Evolutionary conservation across 768 basidiomycete species (phyloP).

Genomic region (Tricholoma matsutake): DNA sequence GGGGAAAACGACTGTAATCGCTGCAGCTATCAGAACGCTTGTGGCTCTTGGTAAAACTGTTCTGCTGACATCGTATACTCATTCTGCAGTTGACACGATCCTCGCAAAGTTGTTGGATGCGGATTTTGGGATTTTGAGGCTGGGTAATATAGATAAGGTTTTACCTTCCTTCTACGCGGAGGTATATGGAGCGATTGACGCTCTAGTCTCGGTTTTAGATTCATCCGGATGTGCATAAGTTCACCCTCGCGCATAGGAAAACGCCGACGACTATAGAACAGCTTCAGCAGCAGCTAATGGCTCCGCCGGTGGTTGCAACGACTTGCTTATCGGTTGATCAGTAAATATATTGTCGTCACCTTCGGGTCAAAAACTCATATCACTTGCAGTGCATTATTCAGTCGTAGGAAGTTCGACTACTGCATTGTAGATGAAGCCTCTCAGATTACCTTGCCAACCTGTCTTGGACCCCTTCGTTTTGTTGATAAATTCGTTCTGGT

Average conservation of each 20-base stretch:
- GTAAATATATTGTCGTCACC: slow-evolving; percentile 44
- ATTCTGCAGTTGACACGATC: slow-evolving; percentile 98
- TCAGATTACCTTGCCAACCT: slow-evolving; percentile 94
- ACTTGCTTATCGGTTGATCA: slow-evolving; percentile 94
- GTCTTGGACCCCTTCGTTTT: slow-evolving; percentile 87
- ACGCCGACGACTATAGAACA: slow-evolving; percentile 72
- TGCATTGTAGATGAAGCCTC: slow-evolving; percentile 99
- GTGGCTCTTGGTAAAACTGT: slow-evolving; percentile 84
- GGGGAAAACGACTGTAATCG: slow-evolving; percentile 95
- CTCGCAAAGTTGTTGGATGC: slow-evolving; percentile 69
- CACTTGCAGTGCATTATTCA: slow-evolving; percentile 69
- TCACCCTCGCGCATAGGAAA: slow-evolving; percentile 58
- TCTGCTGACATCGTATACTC: slow-evolving; percentile 89
- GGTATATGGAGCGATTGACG: neutral
- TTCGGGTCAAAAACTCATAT: neutral
- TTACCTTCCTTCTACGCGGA: slow-evolving; percentile 10
- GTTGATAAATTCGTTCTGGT: slow-evolving; percentile 92
- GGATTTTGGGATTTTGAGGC: slow-evolving; percentile 72
- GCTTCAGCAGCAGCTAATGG: slow-evolving; percentile 78
- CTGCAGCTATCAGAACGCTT: slow-evolving; percentile 77
- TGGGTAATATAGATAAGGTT: slow-evolving; percentile 94
- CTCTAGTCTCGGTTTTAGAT: slow-evolving; percentile 45
- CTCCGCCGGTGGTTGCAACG: slow-evolving; percentile 91
- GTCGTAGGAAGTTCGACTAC: slow-evolving; percentile 84
- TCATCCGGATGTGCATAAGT: slow-evolving; percentile 74